phyloP scores from a whole-genome alignment of 2,329 filamentous ascomycete genomes.

The Ciborinia camelliae region DNA sequence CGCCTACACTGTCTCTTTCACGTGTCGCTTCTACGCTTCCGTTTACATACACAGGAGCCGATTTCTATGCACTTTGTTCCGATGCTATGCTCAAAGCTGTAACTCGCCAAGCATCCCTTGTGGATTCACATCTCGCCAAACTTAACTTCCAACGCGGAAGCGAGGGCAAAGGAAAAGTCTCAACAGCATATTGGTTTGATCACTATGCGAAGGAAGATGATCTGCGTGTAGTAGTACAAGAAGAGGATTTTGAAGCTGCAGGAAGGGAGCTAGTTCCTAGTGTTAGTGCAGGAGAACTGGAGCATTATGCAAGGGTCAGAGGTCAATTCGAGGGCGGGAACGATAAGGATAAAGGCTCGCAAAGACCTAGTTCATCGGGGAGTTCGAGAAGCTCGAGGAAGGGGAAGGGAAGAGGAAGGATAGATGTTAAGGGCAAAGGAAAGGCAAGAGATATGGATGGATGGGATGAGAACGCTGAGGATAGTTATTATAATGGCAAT shows the following conservation, averaged over 20 bases:
- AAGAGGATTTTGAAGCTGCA: constrained; percentile 81
- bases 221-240: constrained; percentile 80
- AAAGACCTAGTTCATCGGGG: constrained; percentile 8
- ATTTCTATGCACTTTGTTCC: constrained; percentile 94
- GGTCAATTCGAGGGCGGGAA: constrained; percentile 71
- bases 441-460: constrained; percentile 41
- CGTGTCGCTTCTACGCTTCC: constrained; percentile 74
- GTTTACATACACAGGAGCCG: constrained; percentile 95
- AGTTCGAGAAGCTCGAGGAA: constrained; percentile 25
- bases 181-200: constrained; percentile 94
- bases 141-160: constrained; percentile 53
- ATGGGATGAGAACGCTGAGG: constrained; percentile 38
- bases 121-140: constrained; percentile 76
- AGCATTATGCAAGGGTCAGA: constrained; percentile 84
- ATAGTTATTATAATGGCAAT: constrained; percentile 22
- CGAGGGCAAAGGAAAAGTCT: constrained; percentile 45
- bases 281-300: constrained; percentile 86
- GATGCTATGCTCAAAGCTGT: constrained; percentile 99
- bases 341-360: constrained; percentile 35
- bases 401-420: constrained; percentile 27
- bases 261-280: constrained; percentile 85
- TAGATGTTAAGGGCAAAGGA: constrained; percentile 27
- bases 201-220: constrained; percentile 81
- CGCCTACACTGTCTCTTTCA: constrained; percentile 72
- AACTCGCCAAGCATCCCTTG: constrained; percentile 77